Conservation (phyloP, 2,329 filamentous ascomycete genomes). For the Cordyceps fumosorosea region DNA sequence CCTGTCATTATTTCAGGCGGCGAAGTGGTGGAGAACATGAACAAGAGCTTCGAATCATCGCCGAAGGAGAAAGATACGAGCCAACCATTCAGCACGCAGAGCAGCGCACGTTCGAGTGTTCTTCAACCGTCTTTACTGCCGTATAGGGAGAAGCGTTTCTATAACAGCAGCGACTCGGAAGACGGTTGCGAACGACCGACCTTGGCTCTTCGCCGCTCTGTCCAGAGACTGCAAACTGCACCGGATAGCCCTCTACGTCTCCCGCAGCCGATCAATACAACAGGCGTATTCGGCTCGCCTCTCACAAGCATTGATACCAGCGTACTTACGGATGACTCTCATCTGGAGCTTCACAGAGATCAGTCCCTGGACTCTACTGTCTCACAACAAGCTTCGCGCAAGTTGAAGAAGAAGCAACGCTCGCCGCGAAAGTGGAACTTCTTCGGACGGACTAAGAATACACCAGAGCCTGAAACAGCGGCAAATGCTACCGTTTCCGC, state of each 20-base stretch:
- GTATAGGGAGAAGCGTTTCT: slow-evolving; percentile 34
- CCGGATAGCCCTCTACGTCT: slow-evolving; percentile 40
- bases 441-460: slow-evolving; percentile 49
- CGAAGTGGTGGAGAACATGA: slow-evolving; percentile 54
- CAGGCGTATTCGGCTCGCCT: slow-evolving; percentile 37
- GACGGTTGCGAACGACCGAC: slow-evolving; percentile 40
- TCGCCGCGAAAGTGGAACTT: slow-evolving; percentile 59
- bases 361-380: slow-evolving; percentile 25
- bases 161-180: slow-evolving; percentile 53
- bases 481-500: slow-evolving; percentile 36
- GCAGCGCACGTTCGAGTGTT: slow-evolving; percentile 28
- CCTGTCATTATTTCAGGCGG: slow-evolving; percentile 62
- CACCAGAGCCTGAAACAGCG: slow-evolving; percentile 32
- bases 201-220: slow-evolving; percentile 48
- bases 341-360: slow-evolving; percentile 34
- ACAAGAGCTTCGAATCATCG: slow-evolving; percentile 42
- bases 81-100: slow-evolving; percentile 32
- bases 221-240: slow-evolving; percentile 42
- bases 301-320: slow-evolving; percentile 52
- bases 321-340: slow-evolving; percentile 51
- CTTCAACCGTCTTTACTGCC: slow-evolving; percentile 51
- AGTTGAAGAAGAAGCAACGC: slow-evolving; percentile 47
- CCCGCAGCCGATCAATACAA: slow-evolving; percentile 47
- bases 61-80: slow-evolving; percentile 47
- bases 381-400: slow-evolving; percentile 37